A percentile compares a stretch with the other conserved stretches of the same genome.
These are phyloP conservation scores for Micromonas commoda DNA, from an alignment of 139 green algal genomes.

Conservation along the genomic window DNA sequence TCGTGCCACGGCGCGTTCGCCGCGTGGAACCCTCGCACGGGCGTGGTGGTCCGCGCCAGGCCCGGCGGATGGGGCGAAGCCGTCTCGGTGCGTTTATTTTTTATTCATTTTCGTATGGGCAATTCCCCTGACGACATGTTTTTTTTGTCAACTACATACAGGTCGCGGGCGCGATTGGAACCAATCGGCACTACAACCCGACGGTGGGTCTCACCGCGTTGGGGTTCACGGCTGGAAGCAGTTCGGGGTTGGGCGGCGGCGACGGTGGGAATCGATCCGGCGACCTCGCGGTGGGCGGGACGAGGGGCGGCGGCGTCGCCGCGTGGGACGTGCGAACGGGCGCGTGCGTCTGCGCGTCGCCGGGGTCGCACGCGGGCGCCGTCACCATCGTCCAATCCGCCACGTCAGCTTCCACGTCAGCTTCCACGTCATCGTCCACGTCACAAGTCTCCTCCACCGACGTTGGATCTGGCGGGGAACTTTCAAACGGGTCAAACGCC, in stretches of 20 bases:
- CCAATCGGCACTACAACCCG: no score
- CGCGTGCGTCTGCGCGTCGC: neutral
- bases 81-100: no score
- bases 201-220: no score
- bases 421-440: neutral
- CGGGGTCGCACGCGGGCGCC: neutral
- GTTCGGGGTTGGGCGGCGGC: neutral
- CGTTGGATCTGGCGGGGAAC: no score
- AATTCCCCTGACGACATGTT: no score
- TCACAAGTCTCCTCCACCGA: no score
- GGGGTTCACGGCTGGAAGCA: no score
- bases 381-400: neutral
- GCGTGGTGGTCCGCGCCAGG: neutral
- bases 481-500: no score
- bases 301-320: neutral
- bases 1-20: neutral
- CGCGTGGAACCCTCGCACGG: neutral
- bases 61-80: no score
- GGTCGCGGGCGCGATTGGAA: no score
- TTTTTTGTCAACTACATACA: no score
- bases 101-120: no score
- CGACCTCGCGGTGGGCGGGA: neutral
- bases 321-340: neutral
- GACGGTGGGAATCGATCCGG: neutral
- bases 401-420: neutral